A percentile compares a stretch with the other conserved stretches of the same genome.
phyloP scores from a whole-genome alignment of 805 yeast species.

The Lachancea kluyveri region DNA sequence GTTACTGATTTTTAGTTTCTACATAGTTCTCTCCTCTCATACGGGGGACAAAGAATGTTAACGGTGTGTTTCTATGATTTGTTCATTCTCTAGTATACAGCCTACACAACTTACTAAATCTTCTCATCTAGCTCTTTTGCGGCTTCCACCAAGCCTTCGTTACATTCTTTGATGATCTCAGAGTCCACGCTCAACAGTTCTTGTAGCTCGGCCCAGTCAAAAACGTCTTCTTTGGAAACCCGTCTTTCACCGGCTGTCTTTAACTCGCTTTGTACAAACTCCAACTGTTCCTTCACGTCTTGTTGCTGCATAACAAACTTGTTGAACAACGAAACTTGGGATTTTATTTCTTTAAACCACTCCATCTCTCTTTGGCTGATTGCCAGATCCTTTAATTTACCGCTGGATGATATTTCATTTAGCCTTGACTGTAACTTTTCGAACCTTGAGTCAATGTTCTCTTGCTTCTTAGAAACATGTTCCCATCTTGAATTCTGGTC shows the following conservation, averaged over 20 bases:
- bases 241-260: slow-evolving; percentile 6
- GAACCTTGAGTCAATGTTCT: slow-evolving; percentile 28
- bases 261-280: slow-evolving; percentile 25
- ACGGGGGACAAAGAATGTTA: too few species aligned
- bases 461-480: slow-evolving; percentile 29
- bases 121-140: slow-evolving; percentile 10
- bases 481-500: slow-evolving; percentile 14
- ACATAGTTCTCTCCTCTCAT: too few species aligned
- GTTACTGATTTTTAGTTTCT: slow-evolving; percentile 92
- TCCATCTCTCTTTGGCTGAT: slow-evolving; percentile 36
- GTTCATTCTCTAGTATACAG: neutral
- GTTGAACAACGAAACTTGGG: slow-evolving; percentile 29
- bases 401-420: slow-evolving; percentile 13
- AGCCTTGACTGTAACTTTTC: slow-evolving; percentile 25
- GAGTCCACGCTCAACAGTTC: slow-evolving; percentile 30
- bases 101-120: slow-evolving; percentile 7
- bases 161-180: slow-evolving; percentile 23
- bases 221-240: slow-evolving; percentile 6
- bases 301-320: slow-evolving; percentile 24
- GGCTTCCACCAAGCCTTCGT: slow-evolving; percentile 12
- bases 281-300: slow-evolving; percentile 24
- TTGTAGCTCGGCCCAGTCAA: slow-evolving; percentile 31
- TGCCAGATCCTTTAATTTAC: slow-evolving; percentile 21
- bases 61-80: too few species aligned
- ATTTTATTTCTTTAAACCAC: slow-evolving; percentile 42